phyloP scores from a whole-genome alignment of 345 rosid species.

The Lumnitzera littorea region DNA sequence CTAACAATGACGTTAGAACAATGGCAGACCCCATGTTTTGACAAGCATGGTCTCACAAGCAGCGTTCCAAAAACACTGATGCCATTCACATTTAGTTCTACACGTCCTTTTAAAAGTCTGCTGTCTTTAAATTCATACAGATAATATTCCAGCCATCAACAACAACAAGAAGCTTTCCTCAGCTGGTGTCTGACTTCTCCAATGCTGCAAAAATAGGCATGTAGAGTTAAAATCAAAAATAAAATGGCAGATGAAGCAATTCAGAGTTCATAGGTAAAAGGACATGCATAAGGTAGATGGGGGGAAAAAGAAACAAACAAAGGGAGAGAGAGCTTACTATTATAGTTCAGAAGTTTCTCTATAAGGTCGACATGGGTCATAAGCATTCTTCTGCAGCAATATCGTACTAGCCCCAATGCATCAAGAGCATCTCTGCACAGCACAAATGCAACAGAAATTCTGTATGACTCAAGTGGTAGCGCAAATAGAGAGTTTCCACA shows the following conservation, averaged over 20 bases:
- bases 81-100: no score
- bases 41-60: no score
- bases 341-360: constrained; percentile 97
- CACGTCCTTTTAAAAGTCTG: no score
- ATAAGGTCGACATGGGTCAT: constrained; percentile 99
- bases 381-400: constrained; percentile 97
- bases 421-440: constrained; percentile 89
- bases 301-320: neutral
- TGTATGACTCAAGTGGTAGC: neutral
- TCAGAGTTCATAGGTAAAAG: neutral
- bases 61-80: no score
- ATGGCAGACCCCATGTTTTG: no score
- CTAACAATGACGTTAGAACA: no score
- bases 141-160: neutral
- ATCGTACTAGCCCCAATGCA: constrained; percentile 78
- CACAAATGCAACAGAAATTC: neutral
- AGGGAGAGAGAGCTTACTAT: constrained; percentile 43
- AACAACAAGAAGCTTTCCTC: constrained; percentile 6
- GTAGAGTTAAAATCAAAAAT: neutral
- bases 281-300: neutral
- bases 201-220: constrained; percentile 42
- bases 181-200: constrained; percentile 60
- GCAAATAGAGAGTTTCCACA: neutral
- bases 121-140: constrained; percentile 38
- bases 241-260: constrained; percentile 3